Base-by-base conservation (phyloP, 768 basidiomycete genomes). In the Serendipita vermifera region DNA sequence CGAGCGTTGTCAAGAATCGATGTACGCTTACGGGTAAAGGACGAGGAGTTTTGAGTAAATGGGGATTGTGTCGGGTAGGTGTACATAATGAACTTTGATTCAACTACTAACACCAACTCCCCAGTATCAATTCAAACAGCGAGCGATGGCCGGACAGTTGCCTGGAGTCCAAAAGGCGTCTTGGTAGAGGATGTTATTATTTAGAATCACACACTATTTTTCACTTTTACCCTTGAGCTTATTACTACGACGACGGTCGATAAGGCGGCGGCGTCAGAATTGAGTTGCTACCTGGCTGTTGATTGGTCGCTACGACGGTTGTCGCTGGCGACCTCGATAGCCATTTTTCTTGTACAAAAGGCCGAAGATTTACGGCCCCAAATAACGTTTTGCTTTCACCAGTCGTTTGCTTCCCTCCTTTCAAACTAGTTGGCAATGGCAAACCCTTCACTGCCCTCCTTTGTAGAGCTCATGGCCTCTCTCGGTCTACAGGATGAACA, bases 141-240 rank as follows among this genome's bases (percentile, higher is more conserved):
- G 91, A 64, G 93, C 91, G 0, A 71, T 88, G 55, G 72, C 72
- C 33, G 85, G 88, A 3, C 83, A 93, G 63, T 72, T 96, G 27
- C 83, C 87, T 17, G 93, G 93, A 3, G 89, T 97, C 26, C 75
- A 77, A 40, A 92, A 94, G 64, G 89, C 92, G 5, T 87, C 83
- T n/a, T 97, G 93, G 92, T 96, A 74, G 67, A 63, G 33, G 6
- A 41, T 1, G 6, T 5, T 2, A 27, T 32, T 3, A 26, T n/a
- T 51, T 6, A 6, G 36, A 54, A n/a, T n/a, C n/a, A n/a, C n/a
- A n/a, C n/a, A n/a, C n/a, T n/a, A n/a, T n/a, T 58, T 3, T 32
- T 58, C 31, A 46, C 39, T 20, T n/a, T 26, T 24, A 15, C 31
- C 14, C 54, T 46, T 41, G 26, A 55, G 22, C n/a, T 9, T 27